A percentile compares a stretch with the other conserved stretches of the same genome.
Evolutionary conservation across 2,329 filamentous ascomycete species (phyloP).

Genomic region (Phialophora verrucosa): DNA sequence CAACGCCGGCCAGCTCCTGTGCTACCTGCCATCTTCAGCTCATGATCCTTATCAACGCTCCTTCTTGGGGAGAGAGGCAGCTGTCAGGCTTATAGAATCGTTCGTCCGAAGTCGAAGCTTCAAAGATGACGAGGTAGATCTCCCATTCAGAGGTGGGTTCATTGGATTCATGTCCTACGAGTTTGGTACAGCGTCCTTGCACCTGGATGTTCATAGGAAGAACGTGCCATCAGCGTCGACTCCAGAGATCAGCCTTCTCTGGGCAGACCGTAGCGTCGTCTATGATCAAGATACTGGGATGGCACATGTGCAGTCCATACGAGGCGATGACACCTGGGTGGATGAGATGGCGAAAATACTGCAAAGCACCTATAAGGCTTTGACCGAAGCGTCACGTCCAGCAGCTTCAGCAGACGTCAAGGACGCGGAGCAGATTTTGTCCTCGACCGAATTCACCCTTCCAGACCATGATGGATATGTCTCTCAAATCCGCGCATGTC

Average conservation of each 20-base stretch:
- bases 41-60: background rate
- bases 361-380: background rate
- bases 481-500: slow-evolving; percentile 69
- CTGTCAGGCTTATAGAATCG: slow-evolving; percentile 18
- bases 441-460: slow-evolving; percentile 41
- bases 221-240: slow-evolving; percentile 43
- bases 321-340: slow-evolving; percentile 55
- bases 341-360: slow-evolving; percentile 42
- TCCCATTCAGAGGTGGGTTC: slow-evolving; percentile 79
- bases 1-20: slow-evolving; percentile 10
- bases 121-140: slow-evolving; percentile 30
- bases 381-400: slow-evolving; percentile 39
- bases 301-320: slow-evolving; percentile 72
- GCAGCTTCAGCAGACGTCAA: slow-evolving; percentile 37
- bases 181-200: slow-evolving; percentile 64
- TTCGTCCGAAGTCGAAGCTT: slow-evolving; percentile 24
- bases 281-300: slow-evolving; percentile 71
- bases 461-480: slow-evolving; percentile 63
- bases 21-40: background rate
- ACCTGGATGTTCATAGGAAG: slow-evolving; percentile 56
- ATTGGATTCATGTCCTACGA: slow-evolving; percentile 88
- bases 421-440: slow-evolving; percentile 39
- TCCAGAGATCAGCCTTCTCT: slow-evolving; percentile 76
- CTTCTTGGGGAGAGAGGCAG: slow-evolving; percentile 16
- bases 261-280: slow-evolving; percentile 77